Conservation (phyloP, 495 filamentous ascomycete genomes). For the Penicillium macrosclerotiorum region DNA sequence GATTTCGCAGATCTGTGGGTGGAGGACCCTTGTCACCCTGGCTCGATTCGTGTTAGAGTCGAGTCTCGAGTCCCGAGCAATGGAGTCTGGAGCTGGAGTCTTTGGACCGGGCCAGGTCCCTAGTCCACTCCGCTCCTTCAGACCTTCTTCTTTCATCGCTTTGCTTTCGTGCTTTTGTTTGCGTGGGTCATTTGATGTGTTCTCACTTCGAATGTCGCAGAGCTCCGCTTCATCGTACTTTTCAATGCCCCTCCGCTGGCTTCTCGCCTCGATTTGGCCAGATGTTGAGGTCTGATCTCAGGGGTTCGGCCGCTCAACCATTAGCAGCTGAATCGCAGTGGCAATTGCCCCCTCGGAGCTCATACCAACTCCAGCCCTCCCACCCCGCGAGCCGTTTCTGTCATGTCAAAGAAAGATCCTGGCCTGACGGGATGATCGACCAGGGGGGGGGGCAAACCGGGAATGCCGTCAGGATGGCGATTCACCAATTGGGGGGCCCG, state of each 20-base stretch:
- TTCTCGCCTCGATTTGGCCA: too few species aligned
- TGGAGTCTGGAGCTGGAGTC: too few species aligned
- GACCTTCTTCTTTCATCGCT: conserved; percentile 12
- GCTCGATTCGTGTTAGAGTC: conserved; percentile 22
- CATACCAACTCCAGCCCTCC: too few species aligned
- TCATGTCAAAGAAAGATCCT: neutral
- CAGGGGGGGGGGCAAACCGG: neutral
- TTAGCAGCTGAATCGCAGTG: conserved; percentile 10
- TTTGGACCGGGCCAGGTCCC: too few species aligned
- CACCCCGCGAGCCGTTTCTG: conserved; percentile 1
- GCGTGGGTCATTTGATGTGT: too few species aligned
- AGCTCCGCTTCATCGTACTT: too few species aligned
- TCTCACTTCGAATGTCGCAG: too few species aligned
- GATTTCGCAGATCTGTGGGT: too few species aligned
- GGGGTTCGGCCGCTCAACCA: conserved; percentile 7
- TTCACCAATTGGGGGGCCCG: neutral
- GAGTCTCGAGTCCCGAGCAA: neutral
- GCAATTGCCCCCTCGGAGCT: too few species aligned
- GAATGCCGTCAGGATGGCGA: neutral
- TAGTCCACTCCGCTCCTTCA: too few species aligned
- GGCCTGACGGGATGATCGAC: conserved; percentile 1
- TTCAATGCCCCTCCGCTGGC: too few species aligned
- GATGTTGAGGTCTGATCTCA: conserved; percentile 27
- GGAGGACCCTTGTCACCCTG: neutral
- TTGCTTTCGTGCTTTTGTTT: neutral